phyloP scores from a whole-genome alignment of 202 grass and related monocot species.

The Carex arenaria region DNA sequence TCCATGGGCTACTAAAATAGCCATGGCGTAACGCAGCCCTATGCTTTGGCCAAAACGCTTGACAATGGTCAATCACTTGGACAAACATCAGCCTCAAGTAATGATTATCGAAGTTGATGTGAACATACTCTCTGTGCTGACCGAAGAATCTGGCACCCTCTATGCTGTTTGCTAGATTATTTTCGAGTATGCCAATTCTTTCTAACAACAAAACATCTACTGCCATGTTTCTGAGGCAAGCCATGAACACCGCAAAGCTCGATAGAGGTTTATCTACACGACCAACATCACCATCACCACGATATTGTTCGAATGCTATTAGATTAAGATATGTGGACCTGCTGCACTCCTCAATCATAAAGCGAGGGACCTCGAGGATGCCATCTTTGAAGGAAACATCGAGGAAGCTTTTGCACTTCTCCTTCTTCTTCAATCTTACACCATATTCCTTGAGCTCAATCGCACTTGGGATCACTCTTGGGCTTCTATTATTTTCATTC shows the following conservation, averaged over 20 bases:
- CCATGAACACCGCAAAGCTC: slow-evolving; percentile 16
- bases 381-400: not conserved
- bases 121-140: not conserved
- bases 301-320: slow-evolving; percentile 36
- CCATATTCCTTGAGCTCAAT: slow-evolving; percentile 13
- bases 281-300: not conserved
- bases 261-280: not conserved
- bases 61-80: not conserved
- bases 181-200: not conserved
- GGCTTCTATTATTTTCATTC: not conserved
- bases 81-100: not conserved
- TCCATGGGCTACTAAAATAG: slow-evolving; percentile 22
- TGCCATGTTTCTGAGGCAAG: not conserved
- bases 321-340: slow-evolving; percentile 17
- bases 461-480: slow-evolving; percentile 19
- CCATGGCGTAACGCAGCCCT: not conserved
- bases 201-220: slow-evolving; percentile 16
- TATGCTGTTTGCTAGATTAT: not conserved
- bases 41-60: not conserved
- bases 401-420: not conserved
- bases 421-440: not conserved
- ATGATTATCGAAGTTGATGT: not conserved
- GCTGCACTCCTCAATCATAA: not conserved
- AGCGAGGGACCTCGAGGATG: slow-evolving; percentile 1
- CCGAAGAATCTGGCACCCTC: not conserved